Conservation (phyloP, 768 basidiomycete species). For the Suillus luteus region DNA sequence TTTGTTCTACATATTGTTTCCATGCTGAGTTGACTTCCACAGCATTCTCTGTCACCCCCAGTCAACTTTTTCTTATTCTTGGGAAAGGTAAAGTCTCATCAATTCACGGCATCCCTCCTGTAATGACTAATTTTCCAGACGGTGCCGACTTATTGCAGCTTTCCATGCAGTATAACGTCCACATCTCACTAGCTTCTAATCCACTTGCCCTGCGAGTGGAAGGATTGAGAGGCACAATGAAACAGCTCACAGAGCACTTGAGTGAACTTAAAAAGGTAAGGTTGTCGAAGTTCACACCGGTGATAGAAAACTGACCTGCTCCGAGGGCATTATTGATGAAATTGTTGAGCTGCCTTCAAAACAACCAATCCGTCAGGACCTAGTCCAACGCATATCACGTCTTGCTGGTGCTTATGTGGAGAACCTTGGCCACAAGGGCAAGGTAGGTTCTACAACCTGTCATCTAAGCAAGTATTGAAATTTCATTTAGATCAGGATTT, state of each 20-base stretch:
- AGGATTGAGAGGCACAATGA: slow-evolving; percentile 56
- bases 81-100: slow-evolving; percentile 55
- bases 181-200: slow-evolving; percentile 55
- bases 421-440: slow-evolving; percentile 45
- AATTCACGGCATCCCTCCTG: slow-evolving; percentile 10
- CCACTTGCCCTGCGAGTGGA: slow-evolving; percentile 63
- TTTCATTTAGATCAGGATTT: slow-evolving; percentile 52
- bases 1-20: slow-evolving; percentile 8
- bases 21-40: slow-evolving; percentile 11
- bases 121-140: slow-evolving; percentile 41
- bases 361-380: slow-evolving; percentile 42
- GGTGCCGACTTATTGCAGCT: slow-evolving; percentile 61
- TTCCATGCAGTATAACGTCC: slow-evolving; percentile 61
- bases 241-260: slow-evolving; percentile 49
- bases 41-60: slow-evolving; percentile 61
- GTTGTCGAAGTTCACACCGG: slow-evolving; percentile 15
- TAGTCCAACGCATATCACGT: slow-evolving; percentile 70
- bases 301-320: background rate
- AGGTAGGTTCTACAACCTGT: slow-evolving; percentile 37
- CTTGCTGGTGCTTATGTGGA: slow-evolving; percentile 65
- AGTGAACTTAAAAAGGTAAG: slow-evolving; percentile 49
- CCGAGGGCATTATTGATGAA: slow-evolving; percentile 34
- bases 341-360: slow-evolving; percentile 46
- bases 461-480: slow-evolving; percentile 4
- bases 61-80: slow-evolving; percentile 68